phyloP scores from a whole-genome alignment of 208 protist species.

The Giardia duodenalis region DNA sequence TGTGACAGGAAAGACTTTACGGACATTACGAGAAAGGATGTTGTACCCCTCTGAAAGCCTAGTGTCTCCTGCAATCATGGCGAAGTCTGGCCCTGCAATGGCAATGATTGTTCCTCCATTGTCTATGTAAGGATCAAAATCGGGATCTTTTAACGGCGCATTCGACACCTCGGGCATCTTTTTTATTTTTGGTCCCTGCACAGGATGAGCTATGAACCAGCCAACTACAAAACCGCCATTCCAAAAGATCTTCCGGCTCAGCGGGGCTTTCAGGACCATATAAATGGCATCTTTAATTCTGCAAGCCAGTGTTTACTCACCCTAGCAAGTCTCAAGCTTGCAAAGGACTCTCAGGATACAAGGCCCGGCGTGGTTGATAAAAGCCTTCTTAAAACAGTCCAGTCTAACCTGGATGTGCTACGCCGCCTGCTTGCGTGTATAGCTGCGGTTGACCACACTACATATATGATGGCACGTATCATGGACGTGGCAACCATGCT shows the following conservation, averaged over 20 bases:
- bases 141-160: slow-evolving; percentile 3
- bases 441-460: neutral
- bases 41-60: neutral
- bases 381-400: neutral
- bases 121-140: slow-evolving; percentile 20
- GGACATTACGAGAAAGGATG: neutral
- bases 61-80: slow-evolving; percentile 7
- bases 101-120: slow-evolving; percentile 19
- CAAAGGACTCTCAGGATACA: neutral
- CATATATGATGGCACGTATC: neutral
- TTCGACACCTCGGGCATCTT: neutral
- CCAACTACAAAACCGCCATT: neutral
- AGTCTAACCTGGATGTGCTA: neutral
- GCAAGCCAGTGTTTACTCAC: neutral
- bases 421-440: neutral
- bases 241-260: neutral
- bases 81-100: slow-evolving; percentile 13
- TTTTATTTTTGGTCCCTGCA: neutral
- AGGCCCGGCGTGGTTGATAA: neutral
- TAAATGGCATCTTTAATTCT: neutral
- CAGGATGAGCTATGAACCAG: neutral
- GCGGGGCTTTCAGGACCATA: neutral
- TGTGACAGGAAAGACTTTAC: neutral
- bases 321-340: neutral
- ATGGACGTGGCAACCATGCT: neutral